Base-by-base conservation (phyloP, 108 stramenopile species). In the Ochromonas danica region DNA sequence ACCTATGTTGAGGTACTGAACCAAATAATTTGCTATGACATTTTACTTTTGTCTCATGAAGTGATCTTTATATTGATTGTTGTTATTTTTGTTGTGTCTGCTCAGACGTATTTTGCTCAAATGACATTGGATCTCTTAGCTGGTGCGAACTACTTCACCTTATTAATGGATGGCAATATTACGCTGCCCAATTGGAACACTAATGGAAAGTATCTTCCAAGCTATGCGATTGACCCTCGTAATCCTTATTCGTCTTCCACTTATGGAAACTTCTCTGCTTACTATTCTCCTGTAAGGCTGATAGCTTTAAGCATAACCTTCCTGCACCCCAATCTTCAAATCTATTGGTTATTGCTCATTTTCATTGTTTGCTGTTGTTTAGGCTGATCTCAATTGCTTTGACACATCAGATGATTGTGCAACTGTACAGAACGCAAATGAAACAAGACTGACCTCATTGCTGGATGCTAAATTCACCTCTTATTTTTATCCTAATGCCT, bases 91-190 rank as follows among this genome's bases (percentile, higher is more conserved):
- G 22, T 22, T 67, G 33, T 22, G 33, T 67, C 31, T 31, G 17
- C 25, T 3, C 31, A 67, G 63, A 67, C 63, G 63, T 67, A 67
- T 25, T 67, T 67, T 25, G 63, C 27, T 35, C 63, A 67, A 36
- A 22, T 67, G 10, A 36, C 63, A 36, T 10, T 67, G 3, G 63
- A 67, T 36, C 31, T 67, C 14, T 25, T 6, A 28, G 31, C 35
- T 36, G 63, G 30, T 36, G 63, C 30, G 10, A 67, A 28, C 3
- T 35, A 6, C 63, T 67, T 67, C 63, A 10, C 27, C 31, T 3
- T 25, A 10, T 25, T 67, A 10, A 6, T 67, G 31, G 33, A 36
- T 36, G 63, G 63, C 17, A 36, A 67, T 36, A 6, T 67, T 28
- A 36, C 63, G 31, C 51, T 10, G 17, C 14, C 3, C 31, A 36